A percentile compares a stretch with the other conserved stretches of the same genome.
Evolutionary conservation across 2,329 filamentous ascomycete genomes (phyloP).

Genomic region (Septoria linicola): DNA sequence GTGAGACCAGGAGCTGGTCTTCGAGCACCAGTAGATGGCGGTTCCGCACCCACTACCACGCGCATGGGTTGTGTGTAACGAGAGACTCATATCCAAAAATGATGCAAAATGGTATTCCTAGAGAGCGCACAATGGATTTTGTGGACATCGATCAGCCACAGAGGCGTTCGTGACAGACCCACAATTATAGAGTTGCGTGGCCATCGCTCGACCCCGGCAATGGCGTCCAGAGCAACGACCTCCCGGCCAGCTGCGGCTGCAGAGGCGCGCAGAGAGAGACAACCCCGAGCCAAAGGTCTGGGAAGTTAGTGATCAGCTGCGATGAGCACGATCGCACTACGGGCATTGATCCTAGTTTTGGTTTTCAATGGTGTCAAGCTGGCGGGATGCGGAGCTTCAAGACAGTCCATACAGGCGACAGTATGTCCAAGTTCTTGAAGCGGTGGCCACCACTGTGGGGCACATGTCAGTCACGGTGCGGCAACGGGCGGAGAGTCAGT

Average conservation of each 20-base stretch:
- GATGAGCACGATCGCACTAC: neutral
- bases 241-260: conserved; percentile 9
- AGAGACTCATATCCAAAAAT: too few species aligned
- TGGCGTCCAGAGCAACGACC: conserved; percentile 5
- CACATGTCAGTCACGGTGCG: conserved; percentile 13
- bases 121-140: neutral
- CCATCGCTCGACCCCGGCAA: neutral
- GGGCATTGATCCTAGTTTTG: neutral
- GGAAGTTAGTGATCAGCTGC: conserved; percentile 4
- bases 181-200: conserved; percentile 5
- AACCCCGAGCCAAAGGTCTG: conserved; percentile 3
- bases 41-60: too few species aligned
- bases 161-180: conserved; percentile 5
- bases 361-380: neutral
- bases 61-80: too few species aligned
- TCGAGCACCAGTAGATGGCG: too few species aligned
- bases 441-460: neutral
- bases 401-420: neutral
- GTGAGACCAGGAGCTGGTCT: too few species aligned
- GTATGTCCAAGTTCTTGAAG: neutral
- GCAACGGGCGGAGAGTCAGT: conserved; percentile 13
- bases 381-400: neutral
- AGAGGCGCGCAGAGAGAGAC: neutral
- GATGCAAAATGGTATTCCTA: too few species aligned
- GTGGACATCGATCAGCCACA: conserved; percentile 14